Conservation (phyloP, 768 basidiomycete genomes). For the Macrolepiota dolichaula region DNA sequence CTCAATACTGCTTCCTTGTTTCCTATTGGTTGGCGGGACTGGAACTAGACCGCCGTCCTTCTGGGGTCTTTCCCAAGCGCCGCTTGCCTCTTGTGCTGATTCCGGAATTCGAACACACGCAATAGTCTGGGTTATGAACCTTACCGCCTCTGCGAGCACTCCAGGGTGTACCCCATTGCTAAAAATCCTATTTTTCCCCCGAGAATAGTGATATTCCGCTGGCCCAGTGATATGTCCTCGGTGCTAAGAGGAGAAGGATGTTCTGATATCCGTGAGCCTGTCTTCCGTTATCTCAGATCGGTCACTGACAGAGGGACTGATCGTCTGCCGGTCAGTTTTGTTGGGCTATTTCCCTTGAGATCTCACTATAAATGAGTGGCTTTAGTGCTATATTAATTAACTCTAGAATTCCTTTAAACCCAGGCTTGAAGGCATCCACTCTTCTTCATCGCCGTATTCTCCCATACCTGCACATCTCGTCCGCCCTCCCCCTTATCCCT, state of each 20-base stretch:
- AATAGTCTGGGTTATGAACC: not conserved
- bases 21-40: not conserved
- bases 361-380: constrained; percentile 21
- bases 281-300: constrained; percentile 17
- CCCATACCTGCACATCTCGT: not conserved
- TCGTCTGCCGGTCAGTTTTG: constrained; percentile 24
- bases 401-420: constrained; percentile 8
- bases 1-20: not conserved
- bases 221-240: constrained; percentile 9
- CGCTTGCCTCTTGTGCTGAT: not conserved
- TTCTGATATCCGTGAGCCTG: constrained; percentile 11
- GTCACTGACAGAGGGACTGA: constrained; percentile 28
- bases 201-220: not conserved
- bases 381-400: constrained; percentile 22
- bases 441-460: constrained; percentile 6
- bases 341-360: constrained; percentile 19
- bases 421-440: not conserved
- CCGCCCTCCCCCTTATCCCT: constrained; percentile 3
- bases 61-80: not conserved
- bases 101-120: not conserved
- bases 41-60: not conserved
- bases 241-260: constrained; percentile 5
- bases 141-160: not conserved
- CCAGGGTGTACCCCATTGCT: not conserved
- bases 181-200: not conserved